Conservation (phyloP, 345 rosid genomes). For the Xanthoceras sorbifolium region DNA sequence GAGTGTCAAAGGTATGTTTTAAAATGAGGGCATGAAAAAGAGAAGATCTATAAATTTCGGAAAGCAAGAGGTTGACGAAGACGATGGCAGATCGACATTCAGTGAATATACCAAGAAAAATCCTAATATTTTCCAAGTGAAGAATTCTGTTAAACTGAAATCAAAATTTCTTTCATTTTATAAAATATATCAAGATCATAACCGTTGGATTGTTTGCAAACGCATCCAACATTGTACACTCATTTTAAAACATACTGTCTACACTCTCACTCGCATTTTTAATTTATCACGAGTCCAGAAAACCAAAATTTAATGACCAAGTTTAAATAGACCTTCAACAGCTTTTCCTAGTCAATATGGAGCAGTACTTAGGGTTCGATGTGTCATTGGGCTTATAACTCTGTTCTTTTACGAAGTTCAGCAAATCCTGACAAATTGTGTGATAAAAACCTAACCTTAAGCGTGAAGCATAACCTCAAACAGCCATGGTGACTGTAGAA, state of each 20-base stretch:
- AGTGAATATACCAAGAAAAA: conserved; percentile 72
- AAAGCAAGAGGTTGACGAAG: not conserved
- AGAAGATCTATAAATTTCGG: not conserved
- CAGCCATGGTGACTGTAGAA: no score
- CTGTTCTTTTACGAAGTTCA: no score
- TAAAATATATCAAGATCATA: no score
- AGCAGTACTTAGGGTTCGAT: not conserved
- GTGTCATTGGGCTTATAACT: not conserved
- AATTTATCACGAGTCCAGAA: no score
- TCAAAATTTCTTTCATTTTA: no score
- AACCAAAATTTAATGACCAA: no score
- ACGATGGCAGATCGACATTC: conserved; percentile 64
- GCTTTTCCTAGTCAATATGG: not conserved
- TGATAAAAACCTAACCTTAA: not conserved
- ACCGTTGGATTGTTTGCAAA: no score
- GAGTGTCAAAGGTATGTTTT: not conserved
- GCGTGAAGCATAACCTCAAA: not conserved
- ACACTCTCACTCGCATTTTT: no score
- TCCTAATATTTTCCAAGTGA: conserved; percentile 62
- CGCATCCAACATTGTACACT: no score
- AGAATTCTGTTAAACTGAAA: conserved; percentile 9
- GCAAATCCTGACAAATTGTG: not conserved
- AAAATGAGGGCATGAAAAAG: not conserved
- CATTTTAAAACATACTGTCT: no score
- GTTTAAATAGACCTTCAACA: not conserved